Conservation (phyloP, 306 rosid genomes). For the Gillenia trifoliata region DNA sequence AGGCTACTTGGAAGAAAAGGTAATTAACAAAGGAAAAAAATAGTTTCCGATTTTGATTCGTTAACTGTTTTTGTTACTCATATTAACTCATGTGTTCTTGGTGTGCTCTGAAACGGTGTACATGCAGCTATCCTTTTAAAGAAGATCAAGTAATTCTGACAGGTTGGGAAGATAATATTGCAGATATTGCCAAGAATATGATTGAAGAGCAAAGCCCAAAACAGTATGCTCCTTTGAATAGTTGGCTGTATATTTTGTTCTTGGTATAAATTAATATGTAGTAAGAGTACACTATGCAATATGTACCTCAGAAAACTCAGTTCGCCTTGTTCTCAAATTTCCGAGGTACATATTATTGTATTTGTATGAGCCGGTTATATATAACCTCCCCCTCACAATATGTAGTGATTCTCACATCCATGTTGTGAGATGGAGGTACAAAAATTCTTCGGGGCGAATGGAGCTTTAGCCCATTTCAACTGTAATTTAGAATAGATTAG, state of each 20-base stretch:
- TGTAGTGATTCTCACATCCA: neutral
- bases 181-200: constrained; percentile 56
- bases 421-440: neutral
- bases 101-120: neutral
- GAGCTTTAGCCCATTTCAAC: neutral
- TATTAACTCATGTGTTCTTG: neutral
- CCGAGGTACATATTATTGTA: neutral
- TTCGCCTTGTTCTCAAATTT: neutral
- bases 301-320: too few relatives aligned
- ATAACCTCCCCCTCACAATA: neutral
- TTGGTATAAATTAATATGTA: neutral
- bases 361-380: neutral
- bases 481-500: neutral
- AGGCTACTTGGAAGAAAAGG: constrained; percentile 67
- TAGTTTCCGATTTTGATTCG: neutral
- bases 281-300: neutral
- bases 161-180: constrained; percentile 83
- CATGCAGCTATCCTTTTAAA: constrained; percentile 46
- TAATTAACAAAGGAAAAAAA: neutral
- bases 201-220: constrained; percentile 71
- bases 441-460: neutral
- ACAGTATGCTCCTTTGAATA: constrained; percentile 43
- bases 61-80: neutral
- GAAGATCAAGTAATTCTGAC: constrained; percentile 54
- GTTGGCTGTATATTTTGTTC: neutral